These are phyloP conservation scores for Protoeuglena noctilucae DNA, from an alignment of 139 green algal species.

Conservation along the genomic window DNA sequence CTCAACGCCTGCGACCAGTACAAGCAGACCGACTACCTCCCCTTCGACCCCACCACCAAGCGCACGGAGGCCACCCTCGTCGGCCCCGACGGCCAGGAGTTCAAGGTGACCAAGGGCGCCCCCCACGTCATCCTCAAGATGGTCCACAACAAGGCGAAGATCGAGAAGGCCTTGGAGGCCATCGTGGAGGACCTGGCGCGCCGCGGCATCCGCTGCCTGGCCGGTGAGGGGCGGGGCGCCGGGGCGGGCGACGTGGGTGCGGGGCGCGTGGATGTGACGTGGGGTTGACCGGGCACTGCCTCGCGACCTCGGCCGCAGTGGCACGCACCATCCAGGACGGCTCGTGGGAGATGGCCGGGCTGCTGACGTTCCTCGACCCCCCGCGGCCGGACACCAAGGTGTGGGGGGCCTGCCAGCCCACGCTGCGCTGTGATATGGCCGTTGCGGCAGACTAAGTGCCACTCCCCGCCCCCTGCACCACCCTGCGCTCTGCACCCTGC, in stretches of 20 bases:
- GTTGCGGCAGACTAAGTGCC: too few species aligned
- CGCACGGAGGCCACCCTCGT: conserved; percentile 54
- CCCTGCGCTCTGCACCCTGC: too few species aligned
- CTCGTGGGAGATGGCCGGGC: conserved; percentile 49
- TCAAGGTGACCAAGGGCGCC: conserved; percentile 65
- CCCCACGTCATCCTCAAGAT: conserved; percentile 37
- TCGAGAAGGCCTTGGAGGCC: conserved; percentile 19
- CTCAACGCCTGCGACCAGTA: conserved; percentile 22
- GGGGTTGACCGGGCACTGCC: too few species aligned
- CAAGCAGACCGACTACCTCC: conserved; percentile 54
- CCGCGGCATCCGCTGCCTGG: conserved; percentile 60
- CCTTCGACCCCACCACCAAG: conserved; percentile 77
- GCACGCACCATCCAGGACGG: conserved; percentile 16
- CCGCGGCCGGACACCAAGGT: conserved; percentile 61
- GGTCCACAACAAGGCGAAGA: conserved; percentile 20
- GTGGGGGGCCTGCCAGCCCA: too few species aligned
- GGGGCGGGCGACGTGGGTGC: too few species aligned
- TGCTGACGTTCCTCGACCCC: conserved; percentile 77
- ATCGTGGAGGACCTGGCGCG: conserved; percentile 42
- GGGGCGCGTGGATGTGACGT: too few species aligned
- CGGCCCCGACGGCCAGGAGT: conserved; percentile 29
- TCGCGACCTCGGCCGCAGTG: too few species aligned
- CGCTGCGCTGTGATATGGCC: too few species aligned
- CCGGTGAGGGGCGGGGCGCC: conserved; percentile 66
- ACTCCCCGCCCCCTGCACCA: too few species aligned